Evolutionary conservation across 768 basidiomycete species (phyloP).

Genomic region (Hygrophorus russula): DNA sequence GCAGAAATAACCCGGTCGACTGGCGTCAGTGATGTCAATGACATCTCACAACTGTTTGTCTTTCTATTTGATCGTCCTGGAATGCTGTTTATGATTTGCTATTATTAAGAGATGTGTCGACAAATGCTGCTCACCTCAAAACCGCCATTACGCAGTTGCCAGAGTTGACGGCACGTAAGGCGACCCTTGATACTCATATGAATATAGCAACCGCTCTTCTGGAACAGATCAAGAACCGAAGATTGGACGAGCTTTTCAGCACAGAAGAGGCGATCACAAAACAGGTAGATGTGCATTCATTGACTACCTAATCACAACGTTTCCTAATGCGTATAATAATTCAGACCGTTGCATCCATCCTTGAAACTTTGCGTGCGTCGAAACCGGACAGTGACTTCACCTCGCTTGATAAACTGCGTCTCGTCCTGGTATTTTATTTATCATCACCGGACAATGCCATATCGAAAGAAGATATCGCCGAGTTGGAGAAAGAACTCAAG

Average conservation of each 20-base stretch:
- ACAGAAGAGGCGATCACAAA: constrained; percentile 85
- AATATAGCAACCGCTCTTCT: constrained; percentile 94
- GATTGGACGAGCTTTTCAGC: constrained; percentile 95
- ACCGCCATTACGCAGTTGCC: constrained; percentile 96
- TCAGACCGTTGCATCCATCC: constrained; percentile 67
- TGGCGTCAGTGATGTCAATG: constrained; percentile 91
- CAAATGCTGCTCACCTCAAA: constrained; percentile 91
- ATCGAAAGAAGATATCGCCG: constrained; percentile 78
- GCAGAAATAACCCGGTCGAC: constrained; percentile 95
- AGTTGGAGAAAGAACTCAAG: constrained; percentile 82
- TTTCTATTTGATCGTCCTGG: constrained; percentile 1
- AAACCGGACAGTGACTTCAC: constrained; percentile 57
- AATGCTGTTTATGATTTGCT: constrained; percentile 1
- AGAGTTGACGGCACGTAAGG: constrained; percentile 92
- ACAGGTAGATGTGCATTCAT: constrained; percentile 38
- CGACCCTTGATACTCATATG: constrained; percentile 97
- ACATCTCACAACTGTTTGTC: constrained; percentile 84
- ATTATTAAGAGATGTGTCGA: constrained; percentile 62
- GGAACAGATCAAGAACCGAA: constrained; percentile 90
- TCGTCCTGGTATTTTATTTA: constrained; percentile 92
- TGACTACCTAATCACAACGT: not conserved
- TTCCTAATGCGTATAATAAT: not conserved
- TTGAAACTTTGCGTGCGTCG: constrained; percentile 76
- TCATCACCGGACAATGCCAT: constrained; percentile 73
- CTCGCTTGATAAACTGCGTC: constrained; percentile 79